These are phyloP conservation scores for Paxillus ammoniavirescens DNA, from an alignment of 768 basidiomycete genomes.

Conservation along the genomic window DNA sequence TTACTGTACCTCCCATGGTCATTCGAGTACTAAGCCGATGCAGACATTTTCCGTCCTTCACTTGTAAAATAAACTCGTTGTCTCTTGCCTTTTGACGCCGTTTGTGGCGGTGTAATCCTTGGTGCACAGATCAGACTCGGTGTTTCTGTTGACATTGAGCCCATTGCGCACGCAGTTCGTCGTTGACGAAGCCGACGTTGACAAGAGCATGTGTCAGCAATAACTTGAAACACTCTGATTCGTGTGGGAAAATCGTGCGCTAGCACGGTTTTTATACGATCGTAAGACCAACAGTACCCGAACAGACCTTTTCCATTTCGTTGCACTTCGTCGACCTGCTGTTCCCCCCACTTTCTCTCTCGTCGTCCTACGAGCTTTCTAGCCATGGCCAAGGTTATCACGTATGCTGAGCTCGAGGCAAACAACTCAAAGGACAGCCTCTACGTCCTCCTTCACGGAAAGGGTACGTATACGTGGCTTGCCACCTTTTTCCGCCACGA, in stretches of 20 bases:
- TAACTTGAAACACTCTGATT: background rate
- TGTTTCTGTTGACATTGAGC: too few species aligned
- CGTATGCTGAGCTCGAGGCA: slow-evolving; percentile 73
- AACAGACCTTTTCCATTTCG: slow-evolving; percentile 7
- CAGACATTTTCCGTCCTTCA: slow-evolving; percentile 35
- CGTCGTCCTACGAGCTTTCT: slow-evolving; percentile 11
- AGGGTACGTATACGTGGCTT: slow-evolving; percentile 49
- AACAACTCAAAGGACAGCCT: slow-evolving; percentile 74
- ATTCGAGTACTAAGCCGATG: slow-evolving; percentile 78
- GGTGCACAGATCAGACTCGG: too few species aligned
- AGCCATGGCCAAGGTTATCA: slow-evolving; percentile 53
- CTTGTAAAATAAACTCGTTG: background rate
- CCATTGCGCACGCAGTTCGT: too few species aligned
- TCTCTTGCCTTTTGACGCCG: background rate
- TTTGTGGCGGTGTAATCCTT: too few species aligned
- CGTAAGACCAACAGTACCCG: background rate
- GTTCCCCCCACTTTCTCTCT: slow-evolving; percentile 15
- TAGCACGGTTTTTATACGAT: slow-evolving; percentile 7
- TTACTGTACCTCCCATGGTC: slow-evolving; percentile 42
- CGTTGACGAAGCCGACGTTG: too few species aligned
- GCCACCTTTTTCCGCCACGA: background rate
- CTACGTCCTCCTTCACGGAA: slow-evolving; percentile 81
- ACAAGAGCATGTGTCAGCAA: too few species aligned
- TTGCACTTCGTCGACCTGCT: slow-evolving; percentile 28
- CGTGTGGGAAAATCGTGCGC: slow-evolving; percentile 7